Base-by-base conservation (phyloP, 1,284 basidiomycete genomes). In the Termitomyces sp. region DNA sequence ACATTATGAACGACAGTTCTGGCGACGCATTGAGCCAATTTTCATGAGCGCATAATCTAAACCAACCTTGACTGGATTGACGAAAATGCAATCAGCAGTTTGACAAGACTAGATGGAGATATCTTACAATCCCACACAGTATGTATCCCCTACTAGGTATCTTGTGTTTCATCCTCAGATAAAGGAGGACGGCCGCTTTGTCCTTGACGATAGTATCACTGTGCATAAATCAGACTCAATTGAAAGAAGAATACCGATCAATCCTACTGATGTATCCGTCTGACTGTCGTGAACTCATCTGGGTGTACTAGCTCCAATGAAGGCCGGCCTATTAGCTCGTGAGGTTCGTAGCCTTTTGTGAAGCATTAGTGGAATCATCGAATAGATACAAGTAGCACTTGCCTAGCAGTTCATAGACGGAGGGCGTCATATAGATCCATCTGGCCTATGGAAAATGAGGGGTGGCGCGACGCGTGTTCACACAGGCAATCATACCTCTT, bases 1-100 rank as follows among this genome's bases (percentile, higher is more conserved):
- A 86, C 83, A 58, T 86, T 85, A 61, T 86, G 79, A 42, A 85
- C 85, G 14, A 89, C 83, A 1, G 85, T 87, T 53, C 84, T 78
- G 50, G 42, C 67, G 73, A 31, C 46, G 18, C 11, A 40, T 55
- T 34, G 45, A 46, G 41, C 14, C 26, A 69, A 73, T 13, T 5
- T 11, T 38, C 28, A 34, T 39, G 39, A 19, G 10, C 11, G 11
- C 9, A 3, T 34, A n/a, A 35, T 21, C 6, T 39, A 47, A 44
- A 50, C 67, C 56, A 59, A 72, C 68, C 72, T 64, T 47, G 71
- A 72, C 72, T 73, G 55, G 14, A 38, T 47, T 37, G 16, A 18
- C 7, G 50, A 42, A 46, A 21, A 52, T 10, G 40, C 45, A 21
- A 50, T 43, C 45, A 40, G 48, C 38, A 38, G 11, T 7, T n/a